Base-by-base conservation (phyloP, 805 yeast genomes). In the Cyberlindnera meyerae region DNA sequence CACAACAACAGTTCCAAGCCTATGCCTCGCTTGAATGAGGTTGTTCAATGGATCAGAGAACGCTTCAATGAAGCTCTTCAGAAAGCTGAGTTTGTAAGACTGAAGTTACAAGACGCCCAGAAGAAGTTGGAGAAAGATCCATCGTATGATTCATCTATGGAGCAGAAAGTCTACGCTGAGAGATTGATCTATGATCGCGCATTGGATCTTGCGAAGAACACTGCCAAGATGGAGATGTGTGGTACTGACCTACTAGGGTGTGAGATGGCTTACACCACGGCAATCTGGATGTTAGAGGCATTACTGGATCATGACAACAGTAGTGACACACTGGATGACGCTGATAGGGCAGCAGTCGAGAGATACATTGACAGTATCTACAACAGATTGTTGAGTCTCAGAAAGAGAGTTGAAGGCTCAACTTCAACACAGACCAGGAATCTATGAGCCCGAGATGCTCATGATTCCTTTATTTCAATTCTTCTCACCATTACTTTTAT, bases 261-360 rank as follows among this genome's bases (percentile, higher is more conserved):
- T 61, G 96, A 89, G 60, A 62, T 84, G 40, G 83, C 90, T 8
- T 90, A 90, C 57, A 85, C 94, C 4, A 86, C 96, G 0, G 80
- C 96, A 0, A 75, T 90, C 35, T 90, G 97, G 97, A 87, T 90
- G 96, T 66, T 90, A 52, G 94, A 87, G 55, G 87, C 96, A 1
- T 65, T 90, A 18, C 60, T 88, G 36, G 90, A 82, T 41, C 59
- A 62, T 24, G 65, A 61, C 21, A 28, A 27, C 9, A 25, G 35
- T 5, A 31, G 36, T 17, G 58, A 53, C 25, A 70, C 58, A 42
- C 65, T 89, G 40, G 94, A 85, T 52, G 72, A 66, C 5, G 86
- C 80, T 33, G 97, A 90, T 58, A 65, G 65, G 34, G 73, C 69
- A 29, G 81, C 84, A 60, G 86, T 90, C 34, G 86, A 82, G 55